These are phyloP conservation scores for Termitomyces eurrhizus DNA, from an alignment of 768 basidiomycete genomes.

Conservation along the genomic window DNA sequence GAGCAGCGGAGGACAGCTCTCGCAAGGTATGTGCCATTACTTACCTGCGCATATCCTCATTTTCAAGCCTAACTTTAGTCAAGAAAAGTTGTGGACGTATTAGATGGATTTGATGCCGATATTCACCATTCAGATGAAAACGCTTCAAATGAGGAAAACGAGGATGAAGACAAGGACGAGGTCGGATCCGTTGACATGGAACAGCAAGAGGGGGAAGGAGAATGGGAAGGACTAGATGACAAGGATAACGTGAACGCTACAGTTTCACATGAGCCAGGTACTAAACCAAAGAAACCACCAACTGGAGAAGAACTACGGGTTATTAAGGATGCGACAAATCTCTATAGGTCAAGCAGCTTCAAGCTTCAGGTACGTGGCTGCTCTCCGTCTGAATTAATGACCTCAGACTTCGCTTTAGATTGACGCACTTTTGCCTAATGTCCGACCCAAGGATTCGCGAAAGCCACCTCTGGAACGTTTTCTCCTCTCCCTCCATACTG, in stretches of 20 bases:
- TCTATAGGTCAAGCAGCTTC: conserved; percentile 78
- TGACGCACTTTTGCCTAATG: conserved; percentile 74
- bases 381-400: background rate
- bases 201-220: conserved; percentile 19
- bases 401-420: conserved; percentile 45
- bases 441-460: conserved; percentile 60
- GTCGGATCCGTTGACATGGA: conserved; percentile 10
- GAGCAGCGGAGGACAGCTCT: conserved; percentile 14
- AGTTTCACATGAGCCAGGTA: conserved; percentile 13
- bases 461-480: conserved; percentile 62
- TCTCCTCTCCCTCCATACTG: conserved; percentile 62
- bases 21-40: conserved; percentile 18
- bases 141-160: conserved; percentile 5
- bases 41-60: background rate
- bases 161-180: conserved; percentile 3
- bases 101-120: background rate
- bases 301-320: conserved; percentile 65
- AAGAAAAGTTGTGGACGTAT: conserved; percentile 11
- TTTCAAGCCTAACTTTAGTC: conserved; percentile 3
- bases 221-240: conserved; percentile 26
- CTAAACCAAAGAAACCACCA: conserved; percentile 48
- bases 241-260: conserved; percentile 2
- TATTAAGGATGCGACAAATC: conserved; percentile 70
- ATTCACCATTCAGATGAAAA: conserved; percentile 11
- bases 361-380: conserved; percentile 67